phyloP scores from a whole-genome alignment of 2,329 filamentous ascomycete species.

The Alternaria sp. region DNA sequence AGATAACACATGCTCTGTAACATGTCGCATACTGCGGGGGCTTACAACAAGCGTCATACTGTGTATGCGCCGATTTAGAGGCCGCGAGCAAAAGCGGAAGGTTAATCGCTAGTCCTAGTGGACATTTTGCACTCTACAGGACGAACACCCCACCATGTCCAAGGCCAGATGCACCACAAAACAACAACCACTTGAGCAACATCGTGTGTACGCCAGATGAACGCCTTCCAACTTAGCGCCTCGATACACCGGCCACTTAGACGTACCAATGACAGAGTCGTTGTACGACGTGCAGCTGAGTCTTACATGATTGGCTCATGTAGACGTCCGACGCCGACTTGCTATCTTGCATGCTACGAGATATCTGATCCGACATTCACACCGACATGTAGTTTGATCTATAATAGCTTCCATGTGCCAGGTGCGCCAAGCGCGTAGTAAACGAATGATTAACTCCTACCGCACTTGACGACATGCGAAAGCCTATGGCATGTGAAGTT shows the following conservation, averaged over 20 bases:
- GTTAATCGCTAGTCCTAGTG: slow-evolving; percentile 1
- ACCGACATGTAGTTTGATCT: slow-evolving; percentile 12
- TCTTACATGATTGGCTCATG: slow-evolving; percentile 21
- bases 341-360: slow-evolving; percentile 4
- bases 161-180: not conserved
- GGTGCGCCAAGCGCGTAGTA: not conserved
- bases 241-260: slow-evolving; percentile 23
- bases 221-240: slow-evolving; percentile 8
- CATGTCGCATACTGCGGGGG: slow-evolving; percentile 22
- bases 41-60: slow-evolving; percentile 16
- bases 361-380: slow-evolving; percentile 23
- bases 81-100: not conserved
- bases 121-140: not conserved
- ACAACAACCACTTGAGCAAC: not conserved
- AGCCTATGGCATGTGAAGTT: slow-evolving; percentile 2
- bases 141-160: not conserved
- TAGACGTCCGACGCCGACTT: slow-evolving; percentile 16
- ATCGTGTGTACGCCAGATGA: slow-evolving; percentile 8
- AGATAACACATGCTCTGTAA: slow-evolving; percentile 10
- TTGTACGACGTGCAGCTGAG: slow-evolving; percentile 17
- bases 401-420: not conserved
- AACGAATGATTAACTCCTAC: not conserved
- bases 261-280: slow-evolving; percentile 25
- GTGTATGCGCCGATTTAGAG: not conserved
- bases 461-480: not conserved